Evolutionary conservation across 2,329 filamentous ascomycete genomes (phyloP), one percentile per base, ranked within the genome.

Genomic region (Hansfordia pulvinata): DNA sequence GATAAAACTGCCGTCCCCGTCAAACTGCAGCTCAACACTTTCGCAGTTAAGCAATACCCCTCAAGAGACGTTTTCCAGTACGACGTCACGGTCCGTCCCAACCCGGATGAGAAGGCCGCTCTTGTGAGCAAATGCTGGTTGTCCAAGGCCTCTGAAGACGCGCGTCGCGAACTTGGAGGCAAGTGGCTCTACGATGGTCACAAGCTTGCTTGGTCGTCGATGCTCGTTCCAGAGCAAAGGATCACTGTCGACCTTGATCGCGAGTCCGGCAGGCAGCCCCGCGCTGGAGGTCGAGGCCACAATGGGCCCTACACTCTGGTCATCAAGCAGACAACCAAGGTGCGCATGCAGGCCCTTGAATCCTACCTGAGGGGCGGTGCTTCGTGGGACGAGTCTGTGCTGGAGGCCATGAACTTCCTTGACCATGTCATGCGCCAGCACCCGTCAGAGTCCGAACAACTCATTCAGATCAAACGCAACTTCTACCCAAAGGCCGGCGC

Each of bases 341-440:
- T 98, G 13, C 67, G 79, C 22, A 65, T 96, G 27, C 53, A 62
- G 4, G 59, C 67, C 1, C 62, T 96, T 0, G 54, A 64, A 3
- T 58, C 60, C 0, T 94, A 88, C 44, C 58, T 93, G 3, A 42
- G 60, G 2, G 63, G 72, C 25, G 56, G 65, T 31, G 56, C 64
- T 12, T 52, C 60, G 2, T 79, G 79, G 48, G 69, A 78, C 43
- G 70, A 69, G 19, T 55, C 64, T 12, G 73, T 88, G 12, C 63
- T 88, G 6, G 81, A 90, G 43, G 76, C 80, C 10, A 70, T 96
- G 50, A 93, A 80, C 46, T 94, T 94, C 43, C 60, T 94, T 4
- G 90, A 98, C 36, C 90, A 98, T 44, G 60, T 88, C 6, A 61
- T 98, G 29, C 81, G 90, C 4, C 74, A 93, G 49, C 64, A 58